These are phyloP conservation scores for Diaporthe longicolla DNA, from an alignment of 2,329 filamentous ascomycete species.

Conservation along the genomic window DNA sequence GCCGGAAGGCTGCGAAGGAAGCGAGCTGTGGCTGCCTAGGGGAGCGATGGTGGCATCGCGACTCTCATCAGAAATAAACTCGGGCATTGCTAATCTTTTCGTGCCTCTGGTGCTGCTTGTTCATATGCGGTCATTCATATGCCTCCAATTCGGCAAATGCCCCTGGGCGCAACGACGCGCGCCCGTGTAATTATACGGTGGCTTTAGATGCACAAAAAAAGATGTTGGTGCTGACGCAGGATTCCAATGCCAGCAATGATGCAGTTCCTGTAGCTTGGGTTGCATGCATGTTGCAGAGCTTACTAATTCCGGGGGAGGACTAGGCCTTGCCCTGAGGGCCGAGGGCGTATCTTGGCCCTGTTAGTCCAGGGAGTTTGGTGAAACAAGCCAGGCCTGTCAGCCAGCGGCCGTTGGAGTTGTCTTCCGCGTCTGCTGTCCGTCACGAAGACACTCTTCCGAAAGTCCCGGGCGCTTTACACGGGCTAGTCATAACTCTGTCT, in stretches of 20 bases:
- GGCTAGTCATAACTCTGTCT: neutral
- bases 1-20: neutral
- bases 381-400: neutral
- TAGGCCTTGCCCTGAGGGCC: neutral
- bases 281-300: neutral
- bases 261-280: neutral
- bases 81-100: neutral
- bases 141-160: neutral
- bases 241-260: neutral
- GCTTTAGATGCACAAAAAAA: neutral
- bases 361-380: neutral
- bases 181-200: neutral
- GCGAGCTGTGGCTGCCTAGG: neutral
- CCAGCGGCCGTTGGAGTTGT: neutral
- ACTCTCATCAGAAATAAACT: neutral
- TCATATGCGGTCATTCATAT: neutral
- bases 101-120: neutral
- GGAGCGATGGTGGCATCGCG: neutral
- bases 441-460: neutral
- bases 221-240: neutral
- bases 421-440: neutral
- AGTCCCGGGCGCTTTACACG: neutral
- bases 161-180: neutral
- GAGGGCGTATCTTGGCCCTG: neutral
- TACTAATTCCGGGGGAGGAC: conserved; percentile 3